Conservation (phyloP, 2,329 filamentous ascomycete genomes). For the Sarocladiaceae sp. region DNA sequence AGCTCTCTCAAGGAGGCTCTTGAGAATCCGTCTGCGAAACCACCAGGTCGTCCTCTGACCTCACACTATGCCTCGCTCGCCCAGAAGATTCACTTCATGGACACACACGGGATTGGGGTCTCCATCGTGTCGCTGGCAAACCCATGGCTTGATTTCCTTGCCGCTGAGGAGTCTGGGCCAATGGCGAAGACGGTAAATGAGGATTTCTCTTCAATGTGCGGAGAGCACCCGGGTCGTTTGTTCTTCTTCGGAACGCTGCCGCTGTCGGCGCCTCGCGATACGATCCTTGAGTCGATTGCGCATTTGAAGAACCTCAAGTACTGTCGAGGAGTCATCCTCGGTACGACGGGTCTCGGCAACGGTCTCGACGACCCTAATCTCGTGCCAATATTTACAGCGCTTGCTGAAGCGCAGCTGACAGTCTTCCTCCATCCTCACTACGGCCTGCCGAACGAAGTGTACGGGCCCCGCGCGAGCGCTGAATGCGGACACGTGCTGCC, state of each 20-base stretch:
- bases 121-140: conserved; percentile 88
- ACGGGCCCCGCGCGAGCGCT: conserved; percentile 58
- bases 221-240: conserved; percentile 56
- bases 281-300: conserved; percentile 59
- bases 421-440: conserved; percentile 92
- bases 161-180: conserved; percentile 49
- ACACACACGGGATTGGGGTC: conserved; percentile 71
- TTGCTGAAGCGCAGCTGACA: conserved; percentile 58
- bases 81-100: conserved; percentile 83
- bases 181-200: conserved; percentile 67
- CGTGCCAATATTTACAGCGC: conserved; percentile 63
- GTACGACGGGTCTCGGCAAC: conserved; percentile 71
- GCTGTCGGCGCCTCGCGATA: conserved; percentile 57
- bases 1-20: conserved; percentile 41
- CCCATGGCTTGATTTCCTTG: conserved; percentile 86
- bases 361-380: conserved; percentile 74
- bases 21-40: conserved; percentile 47
- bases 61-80: conserved; percentile 74
- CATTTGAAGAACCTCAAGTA: conserved; percentile 56
- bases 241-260: conserved; percentile 83
- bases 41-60: conserved; percentile 75
- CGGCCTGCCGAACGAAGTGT: conserved; percentile 73
- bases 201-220: conserved; percentile 70
- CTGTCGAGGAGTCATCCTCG: conserved; percentile 81
- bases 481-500: conserved; percentile 86